Conservation (phyloP, 2,329 filamentous ascomycete species). For the Beauveria sp. region DNA sequence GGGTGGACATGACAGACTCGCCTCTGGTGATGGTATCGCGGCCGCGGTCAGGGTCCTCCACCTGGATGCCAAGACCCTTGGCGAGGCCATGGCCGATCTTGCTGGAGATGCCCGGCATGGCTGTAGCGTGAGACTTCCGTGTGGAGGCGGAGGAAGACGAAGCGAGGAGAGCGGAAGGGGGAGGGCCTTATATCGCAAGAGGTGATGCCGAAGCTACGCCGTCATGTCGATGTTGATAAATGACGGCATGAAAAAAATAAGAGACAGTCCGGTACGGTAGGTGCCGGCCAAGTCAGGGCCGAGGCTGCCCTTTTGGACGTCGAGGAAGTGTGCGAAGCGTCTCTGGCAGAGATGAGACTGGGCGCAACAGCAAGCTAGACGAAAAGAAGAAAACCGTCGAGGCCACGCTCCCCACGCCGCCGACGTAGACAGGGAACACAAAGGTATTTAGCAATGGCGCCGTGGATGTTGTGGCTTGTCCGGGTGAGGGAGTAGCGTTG, state of each 20-base stretch:
- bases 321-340: not conserved
- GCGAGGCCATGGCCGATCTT: conserved; percentile 67
- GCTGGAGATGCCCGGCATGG: conserved; percentile 34
- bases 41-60: conserved; percentile 47
- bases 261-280: not conserved
- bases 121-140: not conserved
- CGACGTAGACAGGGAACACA: not conserved
- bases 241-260: not conserved
- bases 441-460: not conserved
- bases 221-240: not conserved
- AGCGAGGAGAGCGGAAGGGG: not conserved
- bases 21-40: conserved; percentile 57
- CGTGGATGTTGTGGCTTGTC: not conserved
- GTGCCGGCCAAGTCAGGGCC: not conserved
- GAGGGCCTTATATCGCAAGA: not conserved
- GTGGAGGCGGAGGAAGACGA: not conserved
- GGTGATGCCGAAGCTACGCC: not conserved
- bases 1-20: conserved; percentile 70
- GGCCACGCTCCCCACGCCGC: not conserved
- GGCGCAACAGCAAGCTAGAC: not conserved
- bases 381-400: not conserved
- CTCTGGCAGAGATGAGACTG: not conserved
- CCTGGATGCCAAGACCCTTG: conserved; percentile 74
- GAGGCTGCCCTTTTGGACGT: not conserved
- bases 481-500: not conserved